These are phyloP conservation scores for Mortierella sp. DNA, from an alignment of 371 early-diverging fungal species.

Conservation along the genomic window DNA sequence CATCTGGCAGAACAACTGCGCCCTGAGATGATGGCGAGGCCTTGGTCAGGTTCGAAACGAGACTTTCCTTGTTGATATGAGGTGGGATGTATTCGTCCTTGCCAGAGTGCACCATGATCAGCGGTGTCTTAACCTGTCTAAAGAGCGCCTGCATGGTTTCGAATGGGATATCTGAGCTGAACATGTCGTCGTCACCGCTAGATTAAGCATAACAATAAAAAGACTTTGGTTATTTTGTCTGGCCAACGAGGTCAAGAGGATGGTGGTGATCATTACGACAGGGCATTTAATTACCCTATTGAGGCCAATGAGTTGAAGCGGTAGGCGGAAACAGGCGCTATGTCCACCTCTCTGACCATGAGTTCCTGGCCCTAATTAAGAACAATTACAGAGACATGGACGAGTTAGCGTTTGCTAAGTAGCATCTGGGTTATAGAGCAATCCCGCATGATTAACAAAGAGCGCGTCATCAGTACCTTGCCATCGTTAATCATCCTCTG, in stretches of 20 bases:
- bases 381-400: background rate
- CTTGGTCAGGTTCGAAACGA: conserved; percentile 52
- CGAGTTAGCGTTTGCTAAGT: background rate
- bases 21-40: conserved; percentile 60
- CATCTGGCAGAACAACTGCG: conserved; percentile 57
- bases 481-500: conserved; percentile 58
- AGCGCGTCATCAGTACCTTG: conserved; percentile 32
- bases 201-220: background rate
- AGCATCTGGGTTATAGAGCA: background rate
- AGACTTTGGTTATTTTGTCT: background rate
- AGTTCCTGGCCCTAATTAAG: conserved; percentile 50
- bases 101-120: conserved; percentile 61
- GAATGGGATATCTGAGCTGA: conserved; percentile 66
- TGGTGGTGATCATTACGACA: too few species aligned
- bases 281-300: conserved; percentile 52
- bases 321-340: conserved; percentile 62
- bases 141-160: conserved; percentile 58
- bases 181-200: conserved; percentile 73
- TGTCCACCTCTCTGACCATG: conserved; percentile 59
- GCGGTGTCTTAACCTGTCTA: conserved; percentile 57
- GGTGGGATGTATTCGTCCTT: conserved; percentile 63
- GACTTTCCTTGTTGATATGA: conserved; percentile 36
- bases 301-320: conserved; percentile 63
- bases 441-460: background rate
- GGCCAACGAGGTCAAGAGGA: too few species aligned